Percentiles rank a stretch among this genome's conserved stretches.
phyloP scores from a whole-genome alignment of 768 basidiomycete species.

The Cubamyces sp. region DNA sequence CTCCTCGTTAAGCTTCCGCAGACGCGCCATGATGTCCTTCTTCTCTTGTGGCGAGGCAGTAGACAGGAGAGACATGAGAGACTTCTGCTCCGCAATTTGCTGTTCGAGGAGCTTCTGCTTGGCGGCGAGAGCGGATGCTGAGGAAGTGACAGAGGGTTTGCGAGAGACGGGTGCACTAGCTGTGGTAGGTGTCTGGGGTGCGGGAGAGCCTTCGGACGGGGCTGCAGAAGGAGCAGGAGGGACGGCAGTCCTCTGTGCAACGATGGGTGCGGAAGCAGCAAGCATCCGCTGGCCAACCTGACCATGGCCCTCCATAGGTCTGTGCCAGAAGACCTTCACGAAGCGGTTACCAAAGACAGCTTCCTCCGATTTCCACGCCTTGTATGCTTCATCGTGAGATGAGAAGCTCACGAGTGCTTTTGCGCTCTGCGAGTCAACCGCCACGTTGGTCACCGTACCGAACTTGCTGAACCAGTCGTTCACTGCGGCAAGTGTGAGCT shows the following conservation, averaged over 20 bases:
- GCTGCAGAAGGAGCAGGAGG: slow-evolving; percentile 30
- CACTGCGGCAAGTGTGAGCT: slow-evolving; percentile 75
- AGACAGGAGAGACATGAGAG: slow-evolving; percentile 71
- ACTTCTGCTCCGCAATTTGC: slow-evolving; percentile 88
- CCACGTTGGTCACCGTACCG: slow-evolving; percentile 90
- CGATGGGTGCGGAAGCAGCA: slow-evolving; percentile 77
- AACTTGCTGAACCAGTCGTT: slow-evolving; percentile 92
- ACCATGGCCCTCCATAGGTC: slow-evolving; percentile 91
- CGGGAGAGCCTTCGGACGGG: slow-evolving; percentile 27
- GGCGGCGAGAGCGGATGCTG: slow-evolving; percentile 58
- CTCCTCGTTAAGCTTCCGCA: slow-evolving; percentile 80
- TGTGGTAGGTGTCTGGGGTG: slow-evolving; percentile 30
- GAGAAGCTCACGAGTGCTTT: slow-evolving; percentile 91
- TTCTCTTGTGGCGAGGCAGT: slow-evolving; percentile 73
- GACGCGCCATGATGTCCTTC: slow-evolving; percentile 73
- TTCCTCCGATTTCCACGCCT: slow-evolving; percentile 91
- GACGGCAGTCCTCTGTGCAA: slow-evolving; percentile 62
- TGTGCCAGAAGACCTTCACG: slow-evolving; percentile 95
- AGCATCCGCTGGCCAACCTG: slow-evolving; percentile 75
- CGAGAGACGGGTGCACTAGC: slow-evolving; percentile 36
- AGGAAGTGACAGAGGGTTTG: slow-evolving; percentile 42
- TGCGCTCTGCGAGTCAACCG: slow-evolving; percentile 71
- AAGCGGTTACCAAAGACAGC: slow-evolving; percentile 95
- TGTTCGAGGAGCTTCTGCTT: slow-evolving; percentile 79
- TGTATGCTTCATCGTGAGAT: slow-evolving; percentile 79